Conservation (phyloP, 1,139 yeast genomes). For the Saccharomyces hybrid region DNA sequence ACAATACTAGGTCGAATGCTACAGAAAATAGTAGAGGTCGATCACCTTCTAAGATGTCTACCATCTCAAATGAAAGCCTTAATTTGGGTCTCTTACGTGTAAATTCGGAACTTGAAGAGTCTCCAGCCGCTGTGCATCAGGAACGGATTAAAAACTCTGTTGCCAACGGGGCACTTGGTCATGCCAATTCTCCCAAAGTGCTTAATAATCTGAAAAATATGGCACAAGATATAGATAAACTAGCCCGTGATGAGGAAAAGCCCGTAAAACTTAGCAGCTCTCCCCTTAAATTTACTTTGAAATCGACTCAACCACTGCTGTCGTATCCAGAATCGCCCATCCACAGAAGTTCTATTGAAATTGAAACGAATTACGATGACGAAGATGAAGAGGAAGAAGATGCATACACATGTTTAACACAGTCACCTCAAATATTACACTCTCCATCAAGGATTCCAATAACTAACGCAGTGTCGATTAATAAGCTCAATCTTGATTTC, state of each 20-base stretch:
- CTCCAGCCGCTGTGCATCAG: background rate
- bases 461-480: constrained; percentile 19
- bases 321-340: background rate
- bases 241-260: background rate
- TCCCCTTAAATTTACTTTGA: constrained; percentile 22
- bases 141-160: background rate
- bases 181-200: background rate
- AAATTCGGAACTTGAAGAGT: background rate
- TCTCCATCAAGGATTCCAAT: constrained; percentile 25
- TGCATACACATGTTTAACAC: background rate
- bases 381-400: background rate
- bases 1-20: constrained; percentile 14
- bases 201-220: background rate
- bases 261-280: background rate
- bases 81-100: background rate
- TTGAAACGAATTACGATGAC: background rate
- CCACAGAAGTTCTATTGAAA: background rate
- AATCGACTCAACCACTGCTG: constrained; percentile 8
- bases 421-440: background rate
- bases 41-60: background rate
- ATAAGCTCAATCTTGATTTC: constrained; percentile 12
- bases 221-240: background rate
- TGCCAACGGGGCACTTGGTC: background rate
- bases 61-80: background rate
- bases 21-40: too few species aligned